These are phyloP conservation scores for Aspergillus olivimuriae DNA, from an alignment of 495 filamentous ascomycete genomes.

Conservation along the genomic window DNA sequence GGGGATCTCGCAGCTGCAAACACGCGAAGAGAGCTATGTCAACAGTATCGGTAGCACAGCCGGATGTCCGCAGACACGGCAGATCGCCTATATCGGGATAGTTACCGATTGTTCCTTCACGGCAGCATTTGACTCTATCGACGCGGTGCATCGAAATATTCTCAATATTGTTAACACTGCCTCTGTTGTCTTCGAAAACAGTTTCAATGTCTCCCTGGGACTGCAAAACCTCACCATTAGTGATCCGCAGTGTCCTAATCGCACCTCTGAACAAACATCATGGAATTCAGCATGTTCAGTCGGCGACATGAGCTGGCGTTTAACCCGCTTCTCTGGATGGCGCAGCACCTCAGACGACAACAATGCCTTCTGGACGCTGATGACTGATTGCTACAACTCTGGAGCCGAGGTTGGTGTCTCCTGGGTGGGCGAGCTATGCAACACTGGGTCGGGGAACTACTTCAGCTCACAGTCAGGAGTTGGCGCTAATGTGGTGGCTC, in stretches of 20 bases:
- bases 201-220: slow-evolving; percentile 83
- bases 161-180: slow-evolving; percentile 74
- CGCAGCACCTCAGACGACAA: slow-evolving; percentile 57
- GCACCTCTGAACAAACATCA: slow-evolving; percentile 48
- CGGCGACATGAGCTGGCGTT: slow-evolving; percentile 59
- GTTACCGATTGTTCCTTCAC: slow-evolving; percentile 80
- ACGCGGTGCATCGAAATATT: slow-evolving; percentile 56
- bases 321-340: slow-evolving; percentile 84
- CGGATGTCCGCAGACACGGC: slow-evolving; percentile 73
- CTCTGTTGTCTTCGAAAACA: slow-evolving; percentile 72
- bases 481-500: slow-evolving; percentile 77
- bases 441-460: slow-evolving; percentile 13
- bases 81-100: slow-evolving; percentile 77
- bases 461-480: slow-evolving; percentile 23
- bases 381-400: slow-evolving; percentile 69
- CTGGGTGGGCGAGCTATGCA: slow-evolving; percentile 81
- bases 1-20: too few relatives aligned
- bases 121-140: slow-evolving; percentile 53
- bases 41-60: slow-evolving; percentile 57
- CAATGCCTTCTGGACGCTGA: slow-evolving; percentile 82
- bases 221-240: slow-evolving; percentile 71
- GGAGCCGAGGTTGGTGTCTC: slow-evolving; percentile 76
- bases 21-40: background rate
- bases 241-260: slow-evolving; percentile 57
- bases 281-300: slow-evolving; percentile 69